phyloP scores from a whole-genome alignment of 2,329 filamentous ascomycete genomes.

The Stemphylium vesicarium region DNA sequence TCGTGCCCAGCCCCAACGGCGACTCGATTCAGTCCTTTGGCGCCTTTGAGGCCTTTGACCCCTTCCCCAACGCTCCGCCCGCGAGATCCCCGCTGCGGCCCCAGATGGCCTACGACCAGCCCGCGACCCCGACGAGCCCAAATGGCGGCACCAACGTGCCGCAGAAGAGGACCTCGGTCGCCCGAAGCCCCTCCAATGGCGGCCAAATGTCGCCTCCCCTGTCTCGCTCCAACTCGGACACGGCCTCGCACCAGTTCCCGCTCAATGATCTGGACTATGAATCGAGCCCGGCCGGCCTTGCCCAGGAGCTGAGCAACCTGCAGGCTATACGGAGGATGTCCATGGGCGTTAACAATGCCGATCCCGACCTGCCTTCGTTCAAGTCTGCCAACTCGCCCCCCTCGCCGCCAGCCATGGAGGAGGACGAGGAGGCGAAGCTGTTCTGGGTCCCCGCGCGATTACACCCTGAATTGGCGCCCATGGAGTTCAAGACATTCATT shows the following conservation, averaged over 20 bases:
- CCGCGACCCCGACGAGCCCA: slow-evolving; percentile 21
- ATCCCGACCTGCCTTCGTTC: slow-evolving; percentile 80
- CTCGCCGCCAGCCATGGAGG: slow-evolving; percentile 72
- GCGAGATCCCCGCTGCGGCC: slow-evolving; percentile 49
- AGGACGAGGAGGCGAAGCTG: slow-evolving; percentile 87
- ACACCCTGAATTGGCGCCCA: slow-evolving; percentile 92
- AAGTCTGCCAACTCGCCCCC: slow-evolving; percentile 65
- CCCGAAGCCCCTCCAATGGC: slow-evolving; percentile 22
- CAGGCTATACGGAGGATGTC: slow-evolving; percentile 91
- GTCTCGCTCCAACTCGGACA: slow-evolving; percentile 45
- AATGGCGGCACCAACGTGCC: slow-evolving; percentile 23
- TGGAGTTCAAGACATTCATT: slow-evolving; percentile 95
- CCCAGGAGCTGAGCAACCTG: slow-evolving; percentile 89
- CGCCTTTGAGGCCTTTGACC: slow-evolving; percentile 37
- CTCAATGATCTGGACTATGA: slow-evolving; percentile 89
- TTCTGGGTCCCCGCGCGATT: slow-evolving; percentile 96
- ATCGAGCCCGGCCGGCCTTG: slow-evolving; percentile 85
- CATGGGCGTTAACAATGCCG: slow-evolving; percentile 78
- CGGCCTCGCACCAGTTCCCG: slow-evolving; percentile 67
- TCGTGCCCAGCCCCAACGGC: slow-evolving; percentile 66
- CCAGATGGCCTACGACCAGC: slow-evolving; percentile 33
- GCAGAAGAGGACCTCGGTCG: slow-evolving; percentile 21
- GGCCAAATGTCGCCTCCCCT: slow-evolving; percentile 48
- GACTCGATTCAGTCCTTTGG: slow-evolving; percentile 51
- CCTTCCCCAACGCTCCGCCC: slow-evolving; percentile 49